phyloP scores from a whole-genome alignment of 2,329 filamentous ascomycete species.

The Teratosphaeriaceae sp. region DNA sequence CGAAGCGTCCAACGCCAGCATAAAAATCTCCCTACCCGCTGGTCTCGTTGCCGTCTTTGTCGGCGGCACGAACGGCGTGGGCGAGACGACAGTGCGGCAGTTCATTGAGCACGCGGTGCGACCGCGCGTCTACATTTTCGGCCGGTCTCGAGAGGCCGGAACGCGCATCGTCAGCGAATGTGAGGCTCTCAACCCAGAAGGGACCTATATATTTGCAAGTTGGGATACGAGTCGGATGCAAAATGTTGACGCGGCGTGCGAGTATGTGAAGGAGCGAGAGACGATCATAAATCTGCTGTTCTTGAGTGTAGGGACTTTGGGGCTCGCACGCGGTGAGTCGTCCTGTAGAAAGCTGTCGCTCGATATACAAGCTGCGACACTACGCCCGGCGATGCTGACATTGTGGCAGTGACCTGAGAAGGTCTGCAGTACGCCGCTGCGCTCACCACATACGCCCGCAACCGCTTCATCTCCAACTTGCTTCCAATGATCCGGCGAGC shows the following conservation, averaged over 20 bases:
- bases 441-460: slow-evolving; percentile 31
- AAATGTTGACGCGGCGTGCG: slow-evolving; percentile 44
- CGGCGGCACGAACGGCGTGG: slow-evolving; percentile 47
- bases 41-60: slow-evolving; percentile 45
- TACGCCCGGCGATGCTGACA: no score
- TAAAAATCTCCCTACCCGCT: slow-evolving; percentile 28
- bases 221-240: slow-evolving; percentile 43
- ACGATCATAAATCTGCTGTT: slow-evolving; percentile 44
- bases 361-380: background rate
- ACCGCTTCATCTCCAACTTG: slow-evolving; percentile 34
- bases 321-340: slow-evolving; percentile 22
- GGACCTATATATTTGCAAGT: slow-evolving; percentile 40
- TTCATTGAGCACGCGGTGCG: slow-evolving; percentile 37
- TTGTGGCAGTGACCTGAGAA: slow-evolving; percentile 23
- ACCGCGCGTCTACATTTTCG: slow-evolving; percentile 44
- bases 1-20: slow-evolving; percentile 30
- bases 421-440: slow-evolving; percentile 29
- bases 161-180: slow-evolving; percentile 39
- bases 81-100: slow-evolving; percentile 40
- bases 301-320: slow-evolving; percentile 39
- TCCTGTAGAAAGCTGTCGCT: no score
- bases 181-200: slow-evolving; percentile 38
- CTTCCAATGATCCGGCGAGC: slow-evolving; percentile 28
- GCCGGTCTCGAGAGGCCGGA: slow-evolving; percentile 37
- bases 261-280: slow-evolving; percentile 43